Evolutionary conservation across 768 basidiomycete genomes (phyloP).

Genomic region (Dacryopinax primogenitus): DNA sequence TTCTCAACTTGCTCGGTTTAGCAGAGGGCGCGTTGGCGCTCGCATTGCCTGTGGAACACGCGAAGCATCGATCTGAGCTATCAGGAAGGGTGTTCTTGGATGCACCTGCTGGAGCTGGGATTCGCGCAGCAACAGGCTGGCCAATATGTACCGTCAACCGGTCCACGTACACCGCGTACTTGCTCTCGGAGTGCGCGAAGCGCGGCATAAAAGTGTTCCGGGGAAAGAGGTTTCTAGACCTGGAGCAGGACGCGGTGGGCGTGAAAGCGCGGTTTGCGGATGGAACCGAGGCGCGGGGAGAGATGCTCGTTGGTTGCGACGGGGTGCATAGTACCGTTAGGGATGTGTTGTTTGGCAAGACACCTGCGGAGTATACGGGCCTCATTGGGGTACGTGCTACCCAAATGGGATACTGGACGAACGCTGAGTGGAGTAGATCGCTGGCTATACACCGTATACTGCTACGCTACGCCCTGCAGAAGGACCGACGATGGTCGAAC

Average conservation of each 20-base stretch:
- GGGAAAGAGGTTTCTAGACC: constrained; percentile 25
- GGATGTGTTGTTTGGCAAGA: constrained; percentile 29
- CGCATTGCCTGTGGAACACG: neutral
- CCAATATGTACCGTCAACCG: neutral
- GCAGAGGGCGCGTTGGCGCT: neutral
- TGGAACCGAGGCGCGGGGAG: constrained; percentile 28
- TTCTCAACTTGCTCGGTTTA: neutral
- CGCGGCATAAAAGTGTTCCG: constrained; percentile 29
- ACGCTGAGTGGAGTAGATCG: neutral
- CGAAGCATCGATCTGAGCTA: neutral
- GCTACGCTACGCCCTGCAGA: neutral
- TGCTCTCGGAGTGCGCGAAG: constrained; percentile 25
- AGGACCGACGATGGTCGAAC: neutral
- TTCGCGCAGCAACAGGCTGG: neutral
- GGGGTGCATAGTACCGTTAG: constrained; percentile 35
- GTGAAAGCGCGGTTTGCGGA: constrained; percentile 30
- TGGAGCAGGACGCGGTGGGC: constrained; percentile 25
- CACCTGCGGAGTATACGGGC: constrained; percentile 29
- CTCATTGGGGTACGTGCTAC: constrained; percentile 27
- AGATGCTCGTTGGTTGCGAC: constrained; percentile 35
- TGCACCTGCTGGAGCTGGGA: neutral
- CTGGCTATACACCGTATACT: neutral
- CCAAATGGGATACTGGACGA: neutral
- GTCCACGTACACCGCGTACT: constrained; percentile 10
- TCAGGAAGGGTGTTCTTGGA: neutral